Evolutionary conservation across 169 alveolate species (phyloP), one percentile per base, ranked within the genome.

Genomic region (Eimeria nieschulzi): DNA sequence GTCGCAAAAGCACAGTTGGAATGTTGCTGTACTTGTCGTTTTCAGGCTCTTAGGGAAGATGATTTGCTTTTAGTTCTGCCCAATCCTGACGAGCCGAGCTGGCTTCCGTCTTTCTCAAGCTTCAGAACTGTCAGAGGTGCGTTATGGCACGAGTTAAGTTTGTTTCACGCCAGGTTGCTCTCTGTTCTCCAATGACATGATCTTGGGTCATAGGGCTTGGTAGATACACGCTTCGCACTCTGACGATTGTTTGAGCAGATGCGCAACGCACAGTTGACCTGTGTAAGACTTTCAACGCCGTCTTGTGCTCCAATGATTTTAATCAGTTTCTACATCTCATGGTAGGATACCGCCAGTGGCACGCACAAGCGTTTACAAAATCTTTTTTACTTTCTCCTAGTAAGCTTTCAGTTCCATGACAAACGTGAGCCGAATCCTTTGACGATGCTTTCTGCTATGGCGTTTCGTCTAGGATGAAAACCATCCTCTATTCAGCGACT

Each of bases 221-320:
- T 33, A 33, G 46, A 33, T 33, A 33, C 46, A 33, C 0, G 46
- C 46, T 33, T 33, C 46, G 6, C 46, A 33, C 46, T 0, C 25
- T 25, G 26, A 23, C 53, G 66, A 78, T 53, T 19, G 17, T 66
- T 5, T 66, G 83, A 26, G 72, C 91, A 85, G 91, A 85, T 55
- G 72, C 84, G 17, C 73, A 64, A 7, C 25, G 33, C 71, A 85
- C 78, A 17, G 83, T 72, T 19, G 83, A 59, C 59, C 73, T 70
- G 23, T 85, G 91, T 72, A 85, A 71, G 53, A 64, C 61, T n/a
- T 70, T 70, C 72, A 72, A 68, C 71, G 91, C 91, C 75, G 83
- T 61, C 63, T 72, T 63, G 26, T 85, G 91, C 84, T 70, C 91
- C 63, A 85, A 85, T 23, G 91, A 85, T 56, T 85, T 70, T 73